A percentile compares a stretch with the other conserved stretches of the same genome.
Conservation (phyloP, 305 asterid species). For the Rubia balearica region DNA sequence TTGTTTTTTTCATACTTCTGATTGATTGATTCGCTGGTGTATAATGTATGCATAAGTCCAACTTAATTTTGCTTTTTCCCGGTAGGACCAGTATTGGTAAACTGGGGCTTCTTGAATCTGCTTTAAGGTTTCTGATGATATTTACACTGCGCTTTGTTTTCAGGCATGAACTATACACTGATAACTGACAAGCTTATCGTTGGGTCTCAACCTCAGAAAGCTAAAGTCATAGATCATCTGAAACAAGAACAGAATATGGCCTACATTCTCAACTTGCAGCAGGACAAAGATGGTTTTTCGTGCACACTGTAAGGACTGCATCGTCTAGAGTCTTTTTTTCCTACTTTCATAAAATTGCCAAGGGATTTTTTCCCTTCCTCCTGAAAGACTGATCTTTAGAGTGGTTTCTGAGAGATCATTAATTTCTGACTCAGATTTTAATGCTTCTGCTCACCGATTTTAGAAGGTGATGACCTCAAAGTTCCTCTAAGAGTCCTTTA, state of each 20-base stretch:
- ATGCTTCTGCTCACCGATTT: conserved; percentile 54
- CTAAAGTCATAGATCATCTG: conserved; percentile 70
- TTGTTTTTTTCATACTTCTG: no score
- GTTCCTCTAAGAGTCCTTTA: conserved; percentile 43
- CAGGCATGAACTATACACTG: conserved; percentile 89
- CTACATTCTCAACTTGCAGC: conserved; percentile 82
- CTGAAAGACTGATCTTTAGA: conserved; percentile 66
- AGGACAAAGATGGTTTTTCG: conserved; percentile 56
- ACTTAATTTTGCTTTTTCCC: neutral
- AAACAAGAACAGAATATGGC: conserved; percentile 60
- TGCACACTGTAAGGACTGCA: conserved; percentile 55
- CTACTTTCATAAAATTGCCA: conserved; percentile 45
- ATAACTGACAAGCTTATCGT: conserved; percentile 73
- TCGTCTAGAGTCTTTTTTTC: conserved; percentile 52
- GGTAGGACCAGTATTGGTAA: neutral
- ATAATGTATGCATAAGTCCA: neutral
- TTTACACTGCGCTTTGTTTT: conserved; percentile 12
- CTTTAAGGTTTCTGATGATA: conserved; percentile 10
- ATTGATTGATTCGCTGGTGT: no score
- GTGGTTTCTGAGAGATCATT: conserved; percentile 59
- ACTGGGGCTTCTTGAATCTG: neutral
- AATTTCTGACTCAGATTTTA: conserved; percentile 48
- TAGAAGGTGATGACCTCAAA: conserved; percentile 60
- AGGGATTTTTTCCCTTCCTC: conserved; percentile 79
- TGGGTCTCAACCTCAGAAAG: conserved; percentile 93